phyloP scores from a whole-genome alignment of 352 stramenopile genomes.

The Phytopythium helicoides region DNA sequence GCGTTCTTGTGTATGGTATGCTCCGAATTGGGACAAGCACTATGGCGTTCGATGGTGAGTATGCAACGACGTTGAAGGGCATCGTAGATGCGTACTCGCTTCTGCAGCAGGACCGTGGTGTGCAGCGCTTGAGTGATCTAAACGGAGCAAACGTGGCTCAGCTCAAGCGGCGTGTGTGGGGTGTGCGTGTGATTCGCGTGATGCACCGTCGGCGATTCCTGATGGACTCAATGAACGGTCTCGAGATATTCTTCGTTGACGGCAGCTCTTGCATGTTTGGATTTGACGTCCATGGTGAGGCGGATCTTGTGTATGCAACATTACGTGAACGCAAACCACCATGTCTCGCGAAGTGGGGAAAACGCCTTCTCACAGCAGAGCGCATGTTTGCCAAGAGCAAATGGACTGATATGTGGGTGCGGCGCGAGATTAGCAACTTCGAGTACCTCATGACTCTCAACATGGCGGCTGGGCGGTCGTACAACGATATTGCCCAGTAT shows the following conservation, averaged over 20 bases:
- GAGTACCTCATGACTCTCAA: slow-evolving; percentile 98
- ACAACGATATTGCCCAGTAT: slow-evolving; percentile 98
- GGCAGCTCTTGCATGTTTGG: slow-evolving; percentile 78
- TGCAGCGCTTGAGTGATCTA: neutral
- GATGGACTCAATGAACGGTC: slow-evolving; percentile 62
- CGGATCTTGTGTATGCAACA: slow-evolving; percentile 77
- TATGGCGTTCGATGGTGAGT: slow-evolving; percentile 82
- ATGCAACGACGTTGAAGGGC: slow-evolving; percentile 62
- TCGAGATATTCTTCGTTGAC: slow-evolving; percentile 87
- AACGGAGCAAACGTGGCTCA: slow-evolving; percentile 44
- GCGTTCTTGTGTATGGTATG: slow-evolving; percentile 68
- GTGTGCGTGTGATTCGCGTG: slow-evolving; percentile 75
- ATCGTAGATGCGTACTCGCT: slow-evolving; percentile 29
- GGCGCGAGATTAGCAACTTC: slow-evolving; percentile 90
- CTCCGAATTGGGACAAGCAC: slow-evolving; percentile 68
- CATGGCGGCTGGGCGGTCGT: slow-evolving; percentile 93
- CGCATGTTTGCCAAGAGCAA: slow-evolving; percentile 78
- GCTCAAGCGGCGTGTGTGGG: slow-evolving; percentile 73
- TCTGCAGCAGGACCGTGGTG: too few species aligned
- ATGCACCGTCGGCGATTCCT: slow-evolving; percentile 77
- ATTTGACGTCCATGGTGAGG: slow-evolving; percentile 59
- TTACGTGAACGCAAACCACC: slow-evolving; percentile 78
- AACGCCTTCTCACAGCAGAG: slow-evolving; percentile 65
- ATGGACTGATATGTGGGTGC: slow-evolving; percentile 86
- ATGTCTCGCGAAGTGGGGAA: slow-evolving; percentile 75